Conservation (phyloP, 2,329 filamentous ascomycete species). For the Rutstroemia sydowiana region DNA sequence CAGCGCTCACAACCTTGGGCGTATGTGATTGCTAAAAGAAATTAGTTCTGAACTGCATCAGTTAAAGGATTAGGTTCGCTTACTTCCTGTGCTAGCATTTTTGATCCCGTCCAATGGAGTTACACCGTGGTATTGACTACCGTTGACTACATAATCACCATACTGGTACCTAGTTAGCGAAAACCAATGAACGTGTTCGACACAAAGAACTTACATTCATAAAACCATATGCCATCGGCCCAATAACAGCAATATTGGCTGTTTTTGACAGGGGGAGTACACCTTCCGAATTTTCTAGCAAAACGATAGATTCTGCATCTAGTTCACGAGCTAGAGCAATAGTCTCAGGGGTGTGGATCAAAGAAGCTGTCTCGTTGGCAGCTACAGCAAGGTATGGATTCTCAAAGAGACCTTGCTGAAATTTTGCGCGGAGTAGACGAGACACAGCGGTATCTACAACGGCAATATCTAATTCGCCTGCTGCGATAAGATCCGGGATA, state of each 20-base stretch:
- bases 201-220: constrained; percentile 51
- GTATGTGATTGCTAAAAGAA: constrained; percentile 45
- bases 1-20: constrained; percentile 65
- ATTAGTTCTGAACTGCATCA: not conserved
- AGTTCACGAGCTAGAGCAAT: constrained; percentile 63
- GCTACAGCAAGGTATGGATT: constrained; percentile 56
- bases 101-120: constrained; percentile 64
- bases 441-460: constrained; percentile 60
- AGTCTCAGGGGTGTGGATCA: constrained; percentile 63
- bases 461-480: constrained; percentile 51
- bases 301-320: constrained; percentile 70
- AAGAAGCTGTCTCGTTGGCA: constrained; percentile 44
- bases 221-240: constrained; percentile 65
- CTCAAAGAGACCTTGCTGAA: constrained; percentile 64
- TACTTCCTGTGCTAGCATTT: constrained; percentile 47
- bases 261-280: constrained; percentile 59
- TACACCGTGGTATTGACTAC: constrained; percentile 55
- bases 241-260: constrained; percentile 65
- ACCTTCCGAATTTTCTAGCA: constrained; percentile 68
- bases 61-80: not conserved
- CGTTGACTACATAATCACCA: constrained; percentile 62
- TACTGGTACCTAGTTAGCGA: constrained; percentile 39
- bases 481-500: constrained; percentile 57
- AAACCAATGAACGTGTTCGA: constrained; percentile 1
- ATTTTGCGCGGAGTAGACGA: constrained; percentile 60